Evolutionary conservation across 2,329 filamentous ascomycete species (phyloP).

Genomic region (Spiromastix sp.): DNA sequence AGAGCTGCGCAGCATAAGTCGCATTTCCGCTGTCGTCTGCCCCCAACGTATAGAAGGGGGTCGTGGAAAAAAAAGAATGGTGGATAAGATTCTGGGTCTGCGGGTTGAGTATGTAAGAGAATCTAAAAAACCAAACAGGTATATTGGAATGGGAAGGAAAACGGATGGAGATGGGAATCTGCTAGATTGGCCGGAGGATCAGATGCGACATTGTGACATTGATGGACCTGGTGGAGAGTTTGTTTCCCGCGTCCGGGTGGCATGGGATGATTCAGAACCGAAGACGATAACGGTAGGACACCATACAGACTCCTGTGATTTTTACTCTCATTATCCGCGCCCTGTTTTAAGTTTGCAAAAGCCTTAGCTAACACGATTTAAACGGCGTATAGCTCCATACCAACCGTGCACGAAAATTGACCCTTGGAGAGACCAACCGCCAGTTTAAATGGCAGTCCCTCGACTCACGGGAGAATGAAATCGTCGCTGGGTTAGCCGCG

Average conservation of each 20-base stretch:
- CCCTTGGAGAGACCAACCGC: constrained; percentile 2
- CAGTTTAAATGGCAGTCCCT: too few species aligned
- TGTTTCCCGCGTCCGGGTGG: not conserved
- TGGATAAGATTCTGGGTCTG: constrained; percentile 2
- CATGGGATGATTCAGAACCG: not conserved
- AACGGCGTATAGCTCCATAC: constrained; percentile 1
- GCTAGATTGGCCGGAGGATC: not conserved
- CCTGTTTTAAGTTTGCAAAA: too few species aligned
- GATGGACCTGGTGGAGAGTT: constrained; percentile 2
- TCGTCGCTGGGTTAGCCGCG: too few species aligned
- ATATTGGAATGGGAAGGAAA: not conserved
- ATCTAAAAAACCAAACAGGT: constrained; percentile 1
- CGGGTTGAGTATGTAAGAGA: not conserved
- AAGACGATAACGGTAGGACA: constrained; percentile 2
- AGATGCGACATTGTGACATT: constrained; percentile 2
- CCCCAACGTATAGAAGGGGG: not conserved
- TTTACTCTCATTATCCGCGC: not conserved
- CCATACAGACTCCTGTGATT: too few species aligned
- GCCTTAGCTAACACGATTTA: not conserved
- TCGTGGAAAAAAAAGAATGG: too few species aligned
- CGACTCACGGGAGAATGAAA: too few species aligned
- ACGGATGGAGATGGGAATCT: not conserved
- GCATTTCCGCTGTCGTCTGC: not conserved
- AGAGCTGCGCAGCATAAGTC: constrained; percentile 1
- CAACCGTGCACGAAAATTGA: constrained; percentile 2